These are phyloP conservation scores for Tuber magnatum DNA, from an alignment of 495 filamentous ascomycete genomes.

Conservation along the genomic window DNA sequence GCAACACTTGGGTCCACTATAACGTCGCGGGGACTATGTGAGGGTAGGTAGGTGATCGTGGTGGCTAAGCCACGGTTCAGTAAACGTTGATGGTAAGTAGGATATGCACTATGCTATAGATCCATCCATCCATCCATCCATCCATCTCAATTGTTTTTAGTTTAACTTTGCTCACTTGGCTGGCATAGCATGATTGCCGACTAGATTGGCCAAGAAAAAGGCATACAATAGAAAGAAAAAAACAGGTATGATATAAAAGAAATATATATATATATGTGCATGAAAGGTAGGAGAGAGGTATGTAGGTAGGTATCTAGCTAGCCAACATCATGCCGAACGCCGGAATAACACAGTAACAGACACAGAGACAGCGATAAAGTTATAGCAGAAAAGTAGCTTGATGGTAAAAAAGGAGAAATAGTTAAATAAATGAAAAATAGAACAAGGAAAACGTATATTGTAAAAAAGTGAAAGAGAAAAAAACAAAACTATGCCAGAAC, in stretches of 20 bases:
- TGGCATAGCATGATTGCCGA: background rate
- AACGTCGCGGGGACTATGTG: background rate
- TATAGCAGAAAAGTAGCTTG: constrained; percentile 8
- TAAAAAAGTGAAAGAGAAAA: constrained; percentile 8
- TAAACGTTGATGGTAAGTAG: background rate
- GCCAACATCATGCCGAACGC: background rate
- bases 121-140: background rate
- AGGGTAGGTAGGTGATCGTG: background rate
- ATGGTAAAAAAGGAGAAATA: constrained; percentile 9
- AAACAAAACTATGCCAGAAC: constrained; percentile 15
- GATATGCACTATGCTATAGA: background rate
- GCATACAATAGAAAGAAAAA: background rate
- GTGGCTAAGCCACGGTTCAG: background rate
- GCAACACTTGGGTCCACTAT: background rate
- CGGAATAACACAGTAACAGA: background rate
- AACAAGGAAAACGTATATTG: constrained; percentile 15
- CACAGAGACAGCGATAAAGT: background rate
- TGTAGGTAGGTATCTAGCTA: constrained; percentile 3
- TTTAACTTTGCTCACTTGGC: background rate
- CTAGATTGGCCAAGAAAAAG: background rate
- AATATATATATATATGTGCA: constrained; percentile 3
- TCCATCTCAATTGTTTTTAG: background rate
- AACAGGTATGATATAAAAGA: background rate
- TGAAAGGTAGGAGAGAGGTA: background rate
- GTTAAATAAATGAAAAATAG: constrained; percentile 17